Evolutionary conservation across 371 early-diverging fungal species (phyloP).

Genomic region (Mortierella sp.): DNA sequence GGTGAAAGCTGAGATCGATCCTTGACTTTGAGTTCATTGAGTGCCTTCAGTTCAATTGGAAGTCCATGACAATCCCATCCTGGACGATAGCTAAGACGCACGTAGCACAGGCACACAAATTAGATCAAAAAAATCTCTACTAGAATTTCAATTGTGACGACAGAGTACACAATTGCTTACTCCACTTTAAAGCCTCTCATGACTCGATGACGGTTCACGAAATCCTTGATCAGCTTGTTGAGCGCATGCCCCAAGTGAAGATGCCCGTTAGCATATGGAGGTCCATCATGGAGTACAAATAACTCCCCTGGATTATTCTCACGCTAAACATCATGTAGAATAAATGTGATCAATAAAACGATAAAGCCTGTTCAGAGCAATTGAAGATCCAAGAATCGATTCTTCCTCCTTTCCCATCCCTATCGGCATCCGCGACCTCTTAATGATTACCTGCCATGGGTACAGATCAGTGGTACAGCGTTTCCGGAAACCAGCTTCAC

Average conservation of each 20-base stretch:
- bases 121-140: neutral
- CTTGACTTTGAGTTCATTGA: slow-evolving; percentile 72
- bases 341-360: neutral
- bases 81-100: slow-evolving; percentile 79
- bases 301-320: slow-evolving; percentile 73
- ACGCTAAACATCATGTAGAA: slow-evolving; percentile 17
- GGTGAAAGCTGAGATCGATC: slow-evolving; percentile 64
- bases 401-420: neutral
- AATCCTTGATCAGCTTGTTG: slow-evolving; percentile 96
- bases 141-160: neutral
- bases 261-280: slow-evolving; percentile 97
- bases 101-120: neutral
- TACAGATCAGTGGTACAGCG: slow-evolving; percentile 80
- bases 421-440: neutral
- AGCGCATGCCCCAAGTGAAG: slow-evolving; percentile 95
- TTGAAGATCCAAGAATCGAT: neutral
- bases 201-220: slow-evolving; percentile 88
- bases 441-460: slow-evolving; percentile 74
- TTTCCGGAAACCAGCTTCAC: slow-evolving; percentile 73
- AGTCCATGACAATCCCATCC: slow-evolving; percentile 99
- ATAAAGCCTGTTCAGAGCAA: neutral
- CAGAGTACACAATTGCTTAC: slow-evolving; percentile 56
- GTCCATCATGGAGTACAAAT: slow-evolving; percentile 96
- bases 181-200: slow-evolving; percentile 87
- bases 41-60: slow-evolving; percentile 95